Evolutionary conservation across 164 flowering plant genomes (phyloP), one percentile per base, ranked within the genome.

Genomic region (Piper longum): DNA sequence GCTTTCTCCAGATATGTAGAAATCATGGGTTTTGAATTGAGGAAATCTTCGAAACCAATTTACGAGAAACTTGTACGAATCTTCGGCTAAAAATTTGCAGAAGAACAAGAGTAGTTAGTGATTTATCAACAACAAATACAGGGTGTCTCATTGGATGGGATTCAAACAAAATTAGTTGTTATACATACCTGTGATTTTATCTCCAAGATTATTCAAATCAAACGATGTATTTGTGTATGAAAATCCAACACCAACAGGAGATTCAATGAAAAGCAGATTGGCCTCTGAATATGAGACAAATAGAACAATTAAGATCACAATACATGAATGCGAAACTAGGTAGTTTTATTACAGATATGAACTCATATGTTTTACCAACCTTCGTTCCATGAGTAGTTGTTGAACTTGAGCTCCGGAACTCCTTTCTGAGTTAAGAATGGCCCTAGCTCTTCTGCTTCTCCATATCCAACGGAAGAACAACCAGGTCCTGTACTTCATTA

Each of bases 391-490:
- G 66, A 11, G 59, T 63, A 63, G 13, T 63, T 18, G 51, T 69
- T 69, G 59, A 57, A 61, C 55, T 55, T 71, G 6, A 71, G 52
- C 17, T 54, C 62, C 17, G 71, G 45, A 4, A 17, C 43, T 36
- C 62, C 62, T 12, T 67, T 71, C 17, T 56, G 39, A 9, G 63
- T 64, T 11, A 71, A 51, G 54, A 71, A 71, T 0, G 74, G 74
- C 7, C 74, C 74, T 2, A 71, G 57, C 60, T 71, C 74, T 56
- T 67, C 57, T 60, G 71, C 71, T 56, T 63, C 70, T 11, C 74
- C 70, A 40, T 43, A 67, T 19, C 70, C 74, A 43, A 71, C 59
- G 4, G 74, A 71, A 45, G 74, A 71, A 56, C 74, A 71, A 44
- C 70, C 74, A 39, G 74, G 68, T 5, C 74, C 74, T 62, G 51